A percentile compares a stretch with the other conserved stretches of the same genome.
phyloP scores from a whole-genome alignment of 495 filamentous ascomycete genomes.

The Xylaria intraflava region DNA sequence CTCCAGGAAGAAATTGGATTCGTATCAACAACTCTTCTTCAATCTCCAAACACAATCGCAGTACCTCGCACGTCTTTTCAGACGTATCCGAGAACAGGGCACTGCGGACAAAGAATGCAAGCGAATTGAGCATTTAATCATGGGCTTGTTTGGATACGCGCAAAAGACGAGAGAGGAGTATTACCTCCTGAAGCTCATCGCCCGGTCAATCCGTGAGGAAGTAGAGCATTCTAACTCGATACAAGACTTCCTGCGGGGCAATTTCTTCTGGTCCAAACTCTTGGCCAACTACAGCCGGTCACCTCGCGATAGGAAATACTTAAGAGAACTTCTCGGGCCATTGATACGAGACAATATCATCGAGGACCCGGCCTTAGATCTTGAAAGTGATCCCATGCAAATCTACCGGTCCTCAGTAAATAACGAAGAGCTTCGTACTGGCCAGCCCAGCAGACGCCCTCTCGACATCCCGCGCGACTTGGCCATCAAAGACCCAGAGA shows the following conservation, averaged over 20 bases:
- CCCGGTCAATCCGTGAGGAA: constrained; percentile 77
- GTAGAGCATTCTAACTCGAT: constrained; percentile 66
- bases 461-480: constrained; percentile 82
- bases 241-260: constrained; percentile 81
- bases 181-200: constrained; percentile 85
- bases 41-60: constrained; percentile 94
- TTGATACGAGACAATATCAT: constrained; percentile 83
- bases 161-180: constrained; percentile 97
- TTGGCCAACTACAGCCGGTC: constrained; percentile 84
- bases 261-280: constrained; percentile 88
- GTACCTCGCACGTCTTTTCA: constrained; percentile 85
- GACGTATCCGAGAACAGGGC: constrained; percentile 72
- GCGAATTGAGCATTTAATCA: constrained; percentile 83
- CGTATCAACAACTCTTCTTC: constrained; percentile 97
- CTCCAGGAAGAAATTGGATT: constrained; percentile 86
- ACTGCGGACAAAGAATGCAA: constrained; percentile 89
- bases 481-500: constrained; percentile 89
- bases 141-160: constrained; percentile 95
- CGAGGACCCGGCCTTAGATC: constrained; percentile 80
- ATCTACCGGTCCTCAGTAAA: constrained; percentile 94
- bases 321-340: constrained; percentile 75
- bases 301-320: constrained; percentile 84
- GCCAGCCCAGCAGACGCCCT: constrained; percentile 67
- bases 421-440: constrained; percentile 92
- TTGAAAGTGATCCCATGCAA: constrained; percentile 96